Evolutionary conservation across 176 grass and related monocot genomes (phyloP).

Genomic region (Zizania latifolia): DNA sequence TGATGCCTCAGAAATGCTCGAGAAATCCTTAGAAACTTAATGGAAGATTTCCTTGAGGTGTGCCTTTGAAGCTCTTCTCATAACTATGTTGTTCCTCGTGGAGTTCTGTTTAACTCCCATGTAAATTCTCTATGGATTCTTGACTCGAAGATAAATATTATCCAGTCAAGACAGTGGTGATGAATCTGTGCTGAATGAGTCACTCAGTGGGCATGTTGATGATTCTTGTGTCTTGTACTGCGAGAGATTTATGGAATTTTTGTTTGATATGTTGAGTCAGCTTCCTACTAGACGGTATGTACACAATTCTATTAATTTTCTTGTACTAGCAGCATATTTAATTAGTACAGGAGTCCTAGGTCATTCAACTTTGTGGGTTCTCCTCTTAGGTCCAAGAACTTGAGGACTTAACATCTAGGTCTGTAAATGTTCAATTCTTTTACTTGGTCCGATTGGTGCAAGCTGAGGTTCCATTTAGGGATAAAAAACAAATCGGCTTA

Average conservation of each 20-base stretch:
- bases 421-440: neutral
- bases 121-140: constrained; percentile 53
- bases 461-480: neutral
- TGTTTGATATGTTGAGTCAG: too few relatives aligned
- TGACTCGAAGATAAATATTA: constrained; percentile 63
- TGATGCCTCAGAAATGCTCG: constrained; percentile 55
- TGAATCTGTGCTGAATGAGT: constrained; percentile 38
- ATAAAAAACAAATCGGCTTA: neutral
- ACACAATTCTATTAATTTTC: constrained; percentile 17
- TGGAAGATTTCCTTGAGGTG: constrained; percentile 95
- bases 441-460: neutral
- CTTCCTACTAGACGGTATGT: too few relatives aligned
- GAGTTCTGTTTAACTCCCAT: constrained; percentile 13
- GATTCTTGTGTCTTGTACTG: too few relatives aligned
- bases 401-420: constrained; percentile 2
- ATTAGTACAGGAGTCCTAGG: neutral
- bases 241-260: too few relatives aligned
- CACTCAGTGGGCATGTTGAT: constrained; percentile 48
- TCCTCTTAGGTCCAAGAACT: neutral
- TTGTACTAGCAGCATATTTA: neutral
- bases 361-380: too few relatives aligned
- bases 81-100: too few relatives aligned
- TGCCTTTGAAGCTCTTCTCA: too few relatives aligned
- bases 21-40: constrained; percentile 71
- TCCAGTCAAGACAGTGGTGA: constrained; percentile 39